phyloP scores from a whole-genome alignment of 768 basidiomycete species.

The Leccinum barrowsii region DNA sequence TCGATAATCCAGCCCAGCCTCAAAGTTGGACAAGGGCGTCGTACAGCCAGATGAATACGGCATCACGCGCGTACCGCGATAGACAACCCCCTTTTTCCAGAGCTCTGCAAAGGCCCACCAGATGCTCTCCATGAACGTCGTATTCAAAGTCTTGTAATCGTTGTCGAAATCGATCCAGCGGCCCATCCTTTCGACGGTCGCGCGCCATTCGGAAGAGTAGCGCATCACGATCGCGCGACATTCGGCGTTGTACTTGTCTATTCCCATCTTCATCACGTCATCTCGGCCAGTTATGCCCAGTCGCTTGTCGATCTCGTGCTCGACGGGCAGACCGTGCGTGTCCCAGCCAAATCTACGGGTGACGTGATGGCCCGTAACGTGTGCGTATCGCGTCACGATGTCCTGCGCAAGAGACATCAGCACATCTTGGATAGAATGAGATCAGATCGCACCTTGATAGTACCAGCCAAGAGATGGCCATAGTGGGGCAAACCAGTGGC shows the following conservation, averaged over 20 bases:
- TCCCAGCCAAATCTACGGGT: conserved; percentile 97
- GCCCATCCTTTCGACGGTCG: conserved; percentile 95
- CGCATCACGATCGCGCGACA: conserved; percentile 97
- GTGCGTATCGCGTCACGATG: conserved; percentile 94
- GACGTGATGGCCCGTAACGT: conserved; percentile 90
- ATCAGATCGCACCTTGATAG: conserved; percentile 71
- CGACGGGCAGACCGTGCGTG: conserved; percentile 96
- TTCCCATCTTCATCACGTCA: conserved; percentile 93
- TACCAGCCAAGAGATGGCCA: conserved; percentile 89
- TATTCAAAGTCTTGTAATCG: conserved; percentile 96
- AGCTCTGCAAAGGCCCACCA: conserved; percentile 99
- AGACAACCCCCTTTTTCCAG: conserved; percentile 88
- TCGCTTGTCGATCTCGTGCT: conserved; percentile 98
- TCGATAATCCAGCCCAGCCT: conserved; percentile 88
- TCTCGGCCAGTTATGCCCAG: conserved; percentile 88
- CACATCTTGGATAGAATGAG: neutral
- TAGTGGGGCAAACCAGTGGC: conserved; percentile 97
- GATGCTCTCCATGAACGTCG: conserved; percentile 93
- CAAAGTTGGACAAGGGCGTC: conserved; percentile 96
- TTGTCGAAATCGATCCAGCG: conserved; percentile 99
- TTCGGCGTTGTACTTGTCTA: conserved; percentile 96
- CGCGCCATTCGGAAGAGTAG: conserved; percentile 90
- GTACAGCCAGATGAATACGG: conserved; percentile 96
- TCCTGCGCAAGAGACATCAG: conserved; percentile 52
- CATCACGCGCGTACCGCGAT: conserved; percentile 93